These are phyloP conservation scores for Collybiopsis luxurians DNA, from an alignment of 768 basidiomycete genomes.

Conservation along the genomic window DNA sequence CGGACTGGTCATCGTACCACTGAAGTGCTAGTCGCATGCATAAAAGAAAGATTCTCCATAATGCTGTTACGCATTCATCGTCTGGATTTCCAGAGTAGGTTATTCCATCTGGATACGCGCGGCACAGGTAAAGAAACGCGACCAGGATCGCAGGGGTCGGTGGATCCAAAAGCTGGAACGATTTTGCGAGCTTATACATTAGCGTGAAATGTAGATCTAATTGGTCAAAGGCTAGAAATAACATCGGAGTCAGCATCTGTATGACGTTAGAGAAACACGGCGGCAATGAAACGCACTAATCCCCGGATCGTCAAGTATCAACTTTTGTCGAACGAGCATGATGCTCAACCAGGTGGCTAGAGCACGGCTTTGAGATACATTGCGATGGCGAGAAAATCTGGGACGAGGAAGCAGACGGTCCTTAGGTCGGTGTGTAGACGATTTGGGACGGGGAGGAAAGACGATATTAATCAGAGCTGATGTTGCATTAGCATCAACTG, in stretches of 20 bases:
- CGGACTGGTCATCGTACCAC: not conserved
- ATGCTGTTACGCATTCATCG: not conserved
- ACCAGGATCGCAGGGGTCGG: not conserved
- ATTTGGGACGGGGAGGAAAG: too few relatives aligned
- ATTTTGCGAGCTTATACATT: not conserved
- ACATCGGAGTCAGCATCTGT: too few relatives aligned
- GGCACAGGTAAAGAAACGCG: constrained; percentile 1
- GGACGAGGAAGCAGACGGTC: not conserved
- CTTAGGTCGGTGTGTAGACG: too few relatives aligned
- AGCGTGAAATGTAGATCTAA: not conserved
- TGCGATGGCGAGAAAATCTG: not conserved
- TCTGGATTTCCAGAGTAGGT: not conserved
- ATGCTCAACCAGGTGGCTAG: constrained; percentile 1
- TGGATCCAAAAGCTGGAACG: not conserved
- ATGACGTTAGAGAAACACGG: too few relatives aligned
- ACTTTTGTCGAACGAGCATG: not conserved
- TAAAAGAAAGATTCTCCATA: not conserved
- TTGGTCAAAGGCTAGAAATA: not conserved
- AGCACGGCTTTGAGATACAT: not conserved
- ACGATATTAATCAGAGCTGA: too few relatives aligned
- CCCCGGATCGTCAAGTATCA: not conserved
- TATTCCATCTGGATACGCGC: not conserved
- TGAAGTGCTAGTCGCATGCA: not conserved
- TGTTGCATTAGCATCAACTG: too few relatives aligned
- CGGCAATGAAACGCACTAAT: not conserved